phyloP scores from a whole-genome alignment of 2,329 filamentous ascomycete genomes.

The Neobulgaria alba region DNA sequence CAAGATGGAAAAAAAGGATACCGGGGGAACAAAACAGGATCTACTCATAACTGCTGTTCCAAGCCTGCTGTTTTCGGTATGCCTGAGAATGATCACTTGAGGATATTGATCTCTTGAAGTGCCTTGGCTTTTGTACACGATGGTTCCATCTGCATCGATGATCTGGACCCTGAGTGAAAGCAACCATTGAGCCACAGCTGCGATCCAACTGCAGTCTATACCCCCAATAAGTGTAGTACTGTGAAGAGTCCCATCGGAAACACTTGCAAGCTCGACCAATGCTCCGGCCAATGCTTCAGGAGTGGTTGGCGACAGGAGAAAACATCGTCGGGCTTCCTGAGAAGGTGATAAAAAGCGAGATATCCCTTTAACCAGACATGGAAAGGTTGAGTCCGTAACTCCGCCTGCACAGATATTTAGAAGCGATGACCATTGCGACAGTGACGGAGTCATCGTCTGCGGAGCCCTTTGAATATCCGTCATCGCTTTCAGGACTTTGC shows the following conservation, averaged over 20 bases:
- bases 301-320: neutral
- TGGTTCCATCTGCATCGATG: neutral
- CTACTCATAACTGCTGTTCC: neutral
- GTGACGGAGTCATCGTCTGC: conserved; percentile 8
- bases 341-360: neutral
- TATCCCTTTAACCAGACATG: neutral
- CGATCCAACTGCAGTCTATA: conserved; percentile 15
- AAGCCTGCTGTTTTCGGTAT: neutral
- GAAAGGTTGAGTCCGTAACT: conserved; percentile 3
- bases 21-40: neutral
- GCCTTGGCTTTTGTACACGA: neutral
- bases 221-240: conserved; percentile 13
- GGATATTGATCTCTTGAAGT: neutral
- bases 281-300: neutral
- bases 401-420: conserved; percentile 8
- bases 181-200: conserved; percentile 15
- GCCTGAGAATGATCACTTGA: neutral
- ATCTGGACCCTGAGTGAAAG: neutral
- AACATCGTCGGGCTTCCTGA: too few species aligned
- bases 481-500: conserved; percentile 3
- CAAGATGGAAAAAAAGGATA: neutral
- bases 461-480: conserved; percentile 1
- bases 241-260: conserved; percentile 3
- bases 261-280: neutral
- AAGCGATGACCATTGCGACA: conserved; percentile 3